phyloP scores from a whole-genome alignment of 306 rosid species.

The Prosopis cineraria region DNA sequence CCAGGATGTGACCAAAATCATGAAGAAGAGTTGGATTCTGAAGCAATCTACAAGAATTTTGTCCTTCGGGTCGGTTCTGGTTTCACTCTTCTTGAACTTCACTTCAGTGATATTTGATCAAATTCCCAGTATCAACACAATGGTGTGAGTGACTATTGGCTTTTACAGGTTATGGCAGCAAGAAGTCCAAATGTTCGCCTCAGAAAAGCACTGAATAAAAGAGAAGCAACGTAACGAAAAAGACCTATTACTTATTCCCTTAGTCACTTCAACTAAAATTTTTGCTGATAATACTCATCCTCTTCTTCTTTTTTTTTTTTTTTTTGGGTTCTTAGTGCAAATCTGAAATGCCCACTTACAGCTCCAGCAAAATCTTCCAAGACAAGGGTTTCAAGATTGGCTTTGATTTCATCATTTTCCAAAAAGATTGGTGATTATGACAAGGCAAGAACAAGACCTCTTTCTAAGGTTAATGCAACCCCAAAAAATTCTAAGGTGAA shows the following conservation, averaged over 20 bases:
- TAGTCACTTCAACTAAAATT: neutral
- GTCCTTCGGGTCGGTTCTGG: slow-evolving; percentile 74
- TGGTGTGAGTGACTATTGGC: slow-evolving; percentile 16
- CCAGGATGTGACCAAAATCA: slow-evolving; percentile 93
- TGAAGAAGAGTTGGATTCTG: slow-evolving; percentile 78
- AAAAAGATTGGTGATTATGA: slow-evolving; percentile 45
- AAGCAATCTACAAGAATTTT: slow-evolving; percentile 70
- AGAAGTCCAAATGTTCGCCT: slow-evolving; percentile 89
- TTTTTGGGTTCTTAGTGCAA: slow-evolving; percentile 40
- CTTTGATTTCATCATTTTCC: slow-evolving; percentile 65
- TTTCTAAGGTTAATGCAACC: slow-evolving; percentile 54
- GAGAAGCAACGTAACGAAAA: slow-evolving; percentile 51
- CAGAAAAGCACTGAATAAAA: slow-evolving; percentile 51
- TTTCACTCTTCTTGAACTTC: slow-evolving; percentile 26
- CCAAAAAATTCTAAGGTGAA: slow-evolving; percentile 65
- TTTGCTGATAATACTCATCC: neutral
- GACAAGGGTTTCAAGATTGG: slow-evolving; percentile 77
- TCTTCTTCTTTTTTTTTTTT: too few relatives aligned
- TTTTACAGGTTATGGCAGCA: slow-evolving; percentile 87
- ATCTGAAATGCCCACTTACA: slow-evolving; percentile 76
- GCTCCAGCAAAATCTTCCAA: slow-evolving; percentile 77
- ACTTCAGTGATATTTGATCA: neutral
- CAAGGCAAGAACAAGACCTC: slow-evolving; percentile 45
- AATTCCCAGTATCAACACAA: slow-evolving; percentile 2
- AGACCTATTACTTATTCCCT: neutral